Evolutionary conservation across 495 filamentous ascomycete genomes (phyloP), one percentile per base, ranked within the genome.

Genomic region (Stereocaulon alpinum): DNA sequence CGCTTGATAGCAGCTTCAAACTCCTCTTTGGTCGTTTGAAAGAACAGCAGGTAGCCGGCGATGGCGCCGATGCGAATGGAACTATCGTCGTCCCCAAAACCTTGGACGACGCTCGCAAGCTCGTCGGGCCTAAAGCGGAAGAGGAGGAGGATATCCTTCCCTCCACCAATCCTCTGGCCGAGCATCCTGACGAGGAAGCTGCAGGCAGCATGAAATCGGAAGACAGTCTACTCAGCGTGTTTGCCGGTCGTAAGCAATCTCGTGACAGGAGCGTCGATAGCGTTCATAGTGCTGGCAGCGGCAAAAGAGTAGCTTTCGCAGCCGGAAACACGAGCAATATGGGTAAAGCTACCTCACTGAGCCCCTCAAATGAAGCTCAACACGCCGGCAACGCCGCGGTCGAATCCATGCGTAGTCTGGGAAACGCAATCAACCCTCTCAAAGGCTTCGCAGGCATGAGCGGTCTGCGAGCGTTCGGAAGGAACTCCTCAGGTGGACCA

Each of bases 1-100:
- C 91, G 24, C 74, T 99, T 11, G 90, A 92, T 34, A 87, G 86
- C 64, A 94, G 89, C 66, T 95, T 96, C 73, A 94, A 91, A 65
- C 94, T 97, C 61, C 74, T 97, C 11, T 85, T 99, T 53, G 92
- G 92, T 41, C 88, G 90, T 63, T 81, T 96, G 29, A 86, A 86
- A 64, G 90, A 95, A 64, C 69, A 70, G 55, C 59, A 72, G 29
- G 56, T 62, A 48, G 79, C 76, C 37, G 69, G 67, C n/a, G 63
- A 74, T 43, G 72, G 72, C 48, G 70, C 74, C 50, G 73, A 76
- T 22, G 71, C 72, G 14, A 60, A 59, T 24, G 68, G 59, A 30
- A 62, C 74, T 4, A 66, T 85, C 24, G 65, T 78, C 29, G 74
- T 95, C 1, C 93, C 93, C 14, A 89, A 88, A 61, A 97, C 93